A percentile compares a stretch with the other conserved stretches of the same genome.
Conservation (phyloP, 2,329 filamentous ascomycete genomes). For the Scolecobasidium constrictum region DNA sequence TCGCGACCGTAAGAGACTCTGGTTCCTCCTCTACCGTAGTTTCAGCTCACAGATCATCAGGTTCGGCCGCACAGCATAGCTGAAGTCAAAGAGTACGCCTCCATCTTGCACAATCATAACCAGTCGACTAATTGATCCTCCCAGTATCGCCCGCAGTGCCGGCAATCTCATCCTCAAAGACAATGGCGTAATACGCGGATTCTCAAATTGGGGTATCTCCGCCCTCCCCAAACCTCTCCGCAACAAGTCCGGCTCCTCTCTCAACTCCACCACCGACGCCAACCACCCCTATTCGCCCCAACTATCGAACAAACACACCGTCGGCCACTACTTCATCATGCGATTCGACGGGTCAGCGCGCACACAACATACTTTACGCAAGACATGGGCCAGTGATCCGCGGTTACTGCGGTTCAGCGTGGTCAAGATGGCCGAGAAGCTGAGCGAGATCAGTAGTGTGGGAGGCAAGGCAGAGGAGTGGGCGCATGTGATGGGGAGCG, state of each 20-base stretch:
- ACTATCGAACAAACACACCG: slow-evolving; percentile 53
- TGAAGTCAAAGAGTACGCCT: slow-evolving; percentile 89
- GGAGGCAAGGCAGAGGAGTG: slow-evolving; percentile 36
- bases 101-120: neutral
- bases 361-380: slow-evolving; percentile 64
- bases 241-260: neutral
- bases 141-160: slow-evolving; percentile 76
- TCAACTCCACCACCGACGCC: slow-evolving; percentile 64
- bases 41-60: slow-evolving; percentile 34
- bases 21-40: neutral
- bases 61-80: slow-evolving; percentile 81
- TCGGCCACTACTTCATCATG: slow-evolving; percentile 96
- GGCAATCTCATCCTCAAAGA: slow-evolving; percentile 72
- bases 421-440: slow-evolving; percentile 68
- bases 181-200: slow-evolving; percentile 81
- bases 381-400: slow-evolving; percentile 73
- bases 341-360: slow-evolving; percentile 73
- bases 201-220: slow-evolving; percentile 93
- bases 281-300: slow-evolving; percentile 40
- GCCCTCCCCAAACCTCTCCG: slow-evolving; percentile 65
- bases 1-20: slow-evolving; percentile 68
- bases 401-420: slow-evolving; percentile 79
- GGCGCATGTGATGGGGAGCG: slow-evolving; percentile 1
- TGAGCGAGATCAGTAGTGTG: slow-evolving; percentile 50
- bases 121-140: slow-evolving; percentile 10